phyloP scores from a whole-genome alignment of 2,329 filamentous ascomycete species.

The Fusarium circinatum region DNA sequence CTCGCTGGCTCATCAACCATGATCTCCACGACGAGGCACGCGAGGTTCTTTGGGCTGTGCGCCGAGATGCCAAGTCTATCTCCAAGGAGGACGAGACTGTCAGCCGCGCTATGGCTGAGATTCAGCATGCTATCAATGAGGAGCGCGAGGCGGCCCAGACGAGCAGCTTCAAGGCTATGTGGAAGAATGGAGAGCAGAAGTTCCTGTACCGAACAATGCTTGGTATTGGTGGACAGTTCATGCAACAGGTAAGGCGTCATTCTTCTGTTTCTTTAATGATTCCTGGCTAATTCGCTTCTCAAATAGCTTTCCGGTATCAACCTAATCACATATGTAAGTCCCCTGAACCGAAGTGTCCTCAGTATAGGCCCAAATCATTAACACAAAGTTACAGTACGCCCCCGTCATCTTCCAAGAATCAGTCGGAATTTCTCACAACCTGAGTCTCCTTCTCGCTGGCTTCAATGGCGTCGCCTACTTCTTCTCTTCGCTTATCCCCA shows the following conservation, averaged over 20 bases:
- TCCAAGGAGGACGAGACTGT: constrained; percentile 43
- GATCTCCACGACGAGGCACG: constrained; percentile 56
- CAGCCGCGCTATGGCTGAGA: constrained; percentile 48
- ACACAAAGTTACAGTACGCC: constrained; percentile 42
- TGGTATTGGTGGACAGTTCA: constrained; percentile 57
- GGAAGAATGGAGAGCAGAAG: constrained; percentile 55
- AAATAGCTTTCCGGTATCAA: constrained; percentile 46
- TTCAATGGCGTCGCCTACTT: constrained; percentile 58
- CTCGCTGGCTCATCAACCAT: constrained; percentile 53
- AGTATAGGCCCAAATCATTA: not conserved
- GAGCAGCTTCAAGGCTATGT: constrained; percentile 48
- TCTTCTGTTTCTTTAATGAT: not conserved
- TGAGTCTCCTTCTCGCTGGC: constrained; percentile 63
- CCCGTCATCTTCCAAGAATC: constrained; percentile 58
- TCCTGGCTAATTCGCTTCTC: not conserved
- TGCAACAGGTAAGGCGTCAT: constrained; percentile 48
- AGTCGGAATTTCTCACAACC: constrained; percentile 54
- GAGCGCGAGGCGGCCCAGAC: constrained; percentile 51
- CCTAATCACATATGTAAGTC: constrained; percentile 46
- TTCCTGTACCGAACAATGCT: constrained; percentile 54
- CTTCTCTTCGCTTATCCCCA: constrained; percentile 42
- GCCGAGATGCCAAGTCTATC: constrained; percentile 41
- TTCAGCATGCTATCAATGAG: constrained; percentile 53
- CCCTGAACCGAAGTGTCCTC: not conserved
- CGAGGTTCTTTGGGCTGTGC: constrained; percentile 47